Percentiles rank a stretch among this genome's conserved stretches.
Conservation (phyloP, 352 stramenopile genomes). For the Phytophthora parvispora region DNA sequence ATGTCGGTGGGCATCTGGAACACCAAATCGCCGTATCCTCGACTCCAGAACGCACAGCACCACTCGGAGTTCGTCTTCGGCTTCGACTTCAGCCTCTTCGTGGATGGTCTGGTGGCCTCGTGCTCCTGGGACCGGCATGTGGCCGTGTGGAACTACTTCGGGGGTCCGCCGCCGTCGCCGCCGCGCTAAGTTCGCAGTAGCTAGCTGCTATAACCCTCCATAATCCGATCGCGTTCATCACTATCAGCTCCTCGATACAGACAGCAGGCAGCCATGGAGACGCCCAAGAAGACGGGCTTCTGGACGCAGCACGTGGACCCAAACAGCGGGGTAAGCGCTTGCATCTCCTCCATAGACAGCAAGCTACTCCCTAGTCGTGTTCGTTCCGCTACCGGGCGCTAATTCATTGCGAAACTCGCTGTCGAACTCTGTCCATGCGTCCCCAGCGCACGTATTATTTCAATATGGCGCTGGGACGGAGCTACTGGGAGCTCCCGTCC, state of each 20-base stretch:
- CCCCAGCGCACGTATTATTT: conserved; percentile 82
- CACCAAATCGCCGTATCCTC: conserved; percentile 79
- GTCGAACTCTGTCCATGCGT: conserved; percentile 8
- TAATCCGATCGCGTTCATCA: neutral
- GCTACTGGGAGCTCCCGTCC: conserved; percentile 77
- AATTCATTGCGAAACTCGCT: conserved; percentile 1
- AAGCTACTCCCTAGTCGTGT: neutral
- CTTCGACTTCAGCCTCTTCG: conserved; percentile 88
- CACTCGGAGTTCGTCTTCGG: conserved; percentile 93
- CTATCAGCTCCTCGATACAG: neutral
- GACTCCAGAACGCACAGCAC: conserved; percentile 78
- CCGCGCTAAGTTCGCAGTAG: conserved; percentile 33
- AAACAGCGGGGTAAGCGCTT: conserved; percentile 53
- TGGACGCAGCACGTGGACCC: conserved; percentile 83
- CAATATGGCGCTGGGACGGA: conserved; percentile 80
- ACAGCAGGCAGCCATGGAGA: conserved; percentile 35
- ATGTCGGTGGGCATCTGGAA: conserved; percentile 94
- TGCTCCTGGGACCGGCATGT: conserved; percentile 89
- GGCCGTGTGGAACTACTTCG: conserved; percentile 84
- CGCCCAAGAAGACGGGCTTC: conserved; percentile 64
- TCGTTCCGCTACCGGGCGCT: neutral
- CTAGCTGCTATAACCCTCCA: neutral
- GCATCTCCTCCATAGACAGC: conserved; percentile 3
- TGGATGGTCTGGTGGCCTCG: conserved; percentile 78
- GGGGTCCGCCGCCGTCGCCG: conserved; percentile 57